phyloP scores from a whole-genome alignment of 1,139 yeast genomes.

The Arxiozyma slooffiae region DNA sequence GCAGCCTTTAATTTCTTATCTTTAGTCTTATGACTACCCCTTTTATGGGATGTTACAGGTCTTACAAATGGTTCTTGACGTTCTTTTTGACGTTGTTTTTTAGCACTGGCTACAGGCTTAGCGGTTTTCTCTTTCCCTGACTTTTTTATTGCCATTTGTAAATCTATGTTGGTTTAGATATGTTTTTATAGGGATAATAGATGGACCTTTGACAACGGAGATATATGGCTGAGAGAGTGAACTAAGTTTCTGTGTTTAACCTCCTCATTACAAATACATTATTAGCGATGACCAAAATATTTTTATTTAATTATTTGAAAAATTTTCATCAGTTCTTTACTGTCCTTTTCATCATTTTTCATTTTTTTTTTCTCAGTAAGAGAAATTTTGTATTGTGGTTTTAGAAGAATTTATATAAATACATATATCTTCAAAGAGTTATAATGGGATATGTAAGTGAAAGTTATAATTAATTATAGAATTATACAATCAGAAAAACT shows the following conservation, averaged over 20 bases:
- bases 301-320: background rate
- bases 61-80: slow-evolving; percentile 2
- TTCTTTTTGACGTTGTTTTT: slow-evolving; percentile 1
- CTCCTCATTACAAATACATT: background rate
- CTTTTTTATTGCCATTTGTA: background rate
- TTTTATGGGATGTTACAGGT: slow-evolving; percentile 6
- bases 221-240: background rate
- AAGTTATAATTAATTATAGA: no score
- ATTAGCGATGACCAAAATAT: background rate
- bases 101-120: slow-evolving; percentile 3
- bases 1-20: slow-evolving; percentile 58
- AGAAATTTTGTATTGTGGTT: no score
- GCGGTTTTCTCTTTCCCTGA: background rate
- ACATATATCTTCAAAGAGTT: background rate
- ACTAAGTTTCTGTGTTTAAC: background rate
- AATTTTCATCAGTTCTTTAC: background rate
- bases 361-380: no score
- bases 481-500: no score
- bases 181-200: background rate
- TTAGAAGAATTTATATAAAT: background rate
- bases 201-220: background rate
- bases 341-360: no score
- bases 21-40: slow-evolving; percentile 29
- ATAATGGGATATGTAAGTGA: background rate
- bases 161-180: background rate